Evolutionary conservation across 1,284 basidiomycete species (phyloP).

Genomic region (Sporisorium iseilematis-ciliati): DNA sequence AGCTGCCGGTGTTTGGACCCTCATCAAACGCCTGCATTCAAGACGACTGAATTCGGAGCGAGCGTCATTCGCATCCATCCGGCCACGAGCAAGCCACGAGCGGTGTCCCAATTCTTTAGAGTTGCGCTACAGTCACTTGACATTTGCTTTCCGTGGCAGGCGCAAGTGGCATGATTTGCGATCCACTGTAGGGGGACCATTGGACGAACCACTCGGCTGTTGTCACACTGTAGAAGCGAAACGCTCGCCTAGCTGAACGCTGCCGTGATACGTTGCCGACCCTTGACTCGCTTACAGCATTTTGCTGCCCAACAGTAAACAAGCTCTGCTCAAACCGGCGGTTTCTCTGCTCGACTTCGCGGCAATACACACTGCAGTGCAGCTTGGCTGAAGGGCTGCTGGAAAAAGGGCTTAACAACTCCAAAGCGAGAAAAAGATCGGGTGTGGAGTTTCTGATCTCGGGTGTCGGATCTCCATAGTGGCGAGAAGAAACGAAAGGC

Average conservation of each 20-base stretch:
- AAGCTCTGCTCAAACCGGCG: slow-evolving; percentile 8
- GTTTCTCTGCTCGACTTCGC: not conserved
- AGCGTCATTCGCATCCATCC: not conserved
- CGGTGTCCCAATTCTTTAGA: not conserved
- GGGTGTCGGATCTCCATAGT: slow-evolving; percentile 8
- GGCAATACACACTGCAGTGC: too few species aligned
- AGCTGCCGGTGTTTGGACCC: slow-evolving; percentile 5
- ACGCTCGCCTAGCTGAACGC: not conserved
- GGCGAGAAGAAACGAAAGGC: slow-evolving; percentile 13
- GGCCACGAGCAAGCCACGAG: slow-evolving; percentile 8
- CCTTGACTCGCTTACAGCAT: slow-evolving; percentile 2
- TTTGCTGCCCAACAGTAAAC: not conserved
- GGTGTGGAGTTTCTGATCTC: slow-evolving; percentile 5
- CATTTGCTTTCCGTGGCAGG: too few species aligned
- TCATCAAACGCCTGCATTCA: not conserved
- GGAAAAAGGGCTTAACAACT: slow-evolving; percentile 1
- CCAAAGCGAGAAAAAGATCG: not conserved
- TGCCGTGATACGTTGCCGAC: not conserved
- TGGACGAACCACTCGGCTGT: slow-evolving; percentile 1
- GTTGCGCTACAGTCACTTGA: not conserved
- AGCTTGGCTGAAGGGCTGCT: too few species aligned
- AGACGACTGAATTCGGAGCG: slow-evolving; percentile 4
- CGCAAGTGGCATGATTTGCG: slow-evolving; percentile 23
- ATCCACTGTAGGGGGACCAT: not conserved
- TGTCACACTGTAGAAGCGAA: too few species aligned